Conservation (phyloP, 2,329 filamentous ascomycete genomes). For the Clarireedia sp. region DNA sequence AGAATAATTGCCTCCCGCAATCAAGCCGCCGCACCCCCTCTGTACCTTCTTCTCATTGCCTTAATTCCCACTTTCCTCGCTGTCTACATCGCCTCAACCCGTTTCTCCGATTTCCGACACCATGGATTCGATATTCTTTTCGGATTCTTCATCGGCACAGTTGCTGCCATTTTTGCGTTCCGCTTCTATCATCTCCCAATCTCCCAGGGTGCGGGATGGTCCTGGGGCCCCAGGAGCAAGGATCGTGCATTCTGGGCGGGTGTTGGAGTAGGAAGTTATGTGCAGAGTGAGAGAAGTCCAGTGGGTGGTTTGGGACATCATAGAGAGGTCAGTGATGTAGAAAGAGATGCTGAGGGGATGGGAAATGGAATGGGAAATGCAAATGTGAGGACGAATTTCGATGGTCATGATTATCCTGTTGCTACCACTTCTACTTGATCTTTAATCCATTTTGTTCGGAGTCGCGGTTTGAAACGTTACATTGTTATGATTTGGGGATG, state of each 20-base stretch:
- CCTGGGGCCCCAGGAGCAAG: constrained; percentile 71
- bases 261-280: constrained; percentile 40
- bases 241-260: constrained; percentile 74
- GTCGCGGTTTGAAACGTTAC: background rate
- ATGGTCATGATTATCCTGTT: background rate
- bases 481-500: background rate
- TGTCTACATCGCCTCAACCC: constrained; percentile 74
- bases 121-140: constrained; percentile 89
- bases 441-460: background rate
- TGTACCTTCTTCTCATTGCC: constrained; percentile 66
- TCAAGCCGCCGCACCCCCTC: constrained; percentile 72
- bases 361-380: constrained; percentile 1
- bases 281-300: constrained; percentile 22
- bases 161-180: constrained; percentile 67
- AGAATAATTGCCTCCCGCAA: constrained; percentile 49
- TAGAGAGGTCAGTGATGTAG: constrained; percentile 1
- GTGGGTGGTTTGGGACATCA: constrained; percentile 2
- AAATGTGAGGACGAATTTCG: background rate
- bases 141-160: constrained; percentile 70
- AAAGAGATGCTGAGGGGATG: constrained; percentile 8
- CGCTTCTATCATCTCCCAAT: constrained; percentile 81
- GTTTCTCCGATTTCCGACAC: constrained; percentile 83
- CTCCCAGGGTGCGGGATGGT: constrained; percentile 72
- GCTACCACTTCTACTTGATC: too few relatives aligned
- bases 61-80: constrained; percentile 66